Evolutionary conservation across 1,139 yeast genomes (phyloP).

Genomic region (Insectozyma bohioensis): DNA sequence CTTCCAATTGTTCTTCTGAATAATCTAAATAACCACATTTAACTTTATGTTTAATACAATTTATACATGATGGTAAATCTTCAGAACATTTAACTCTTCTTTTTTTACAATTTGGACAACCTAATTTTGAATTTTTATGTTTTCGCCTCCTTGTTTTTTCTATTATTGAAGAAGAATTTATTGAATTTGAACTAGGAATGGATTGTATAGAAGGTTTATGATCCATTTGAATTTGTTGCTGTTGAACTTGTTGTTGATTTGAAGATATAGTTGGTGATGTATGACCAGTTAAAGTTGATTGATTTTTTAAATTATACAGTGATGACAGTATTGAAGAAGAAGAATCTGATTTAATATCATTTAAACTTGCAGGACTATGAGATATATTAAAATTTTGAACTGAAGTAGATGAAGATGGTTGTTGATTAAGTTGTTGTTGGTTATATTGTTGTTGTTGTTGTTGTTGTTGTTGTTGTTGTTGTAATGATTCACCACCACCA

Average conservation of each 20-base stretch:
- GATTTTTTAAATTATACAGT: neutral
- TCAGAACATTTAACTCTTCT: slow-evolving; percentile 46
- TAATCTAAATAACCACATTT: slow-evolving; percentile 43
- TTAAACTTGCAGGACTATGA: neutral
- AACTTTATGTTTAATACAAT: slow-evolving; percentile 43
- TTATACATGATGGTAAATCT: slow-evolving; percentile 41
- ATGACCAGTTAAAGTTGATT: neutral
- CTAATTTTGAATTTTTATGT: slow-evolving; percentile 34
- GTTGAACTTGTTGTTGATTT: too few relatives aligned
- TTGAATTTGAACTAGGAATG: neutral
- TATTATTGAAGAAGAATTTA: neutral
- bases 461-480: neutral
- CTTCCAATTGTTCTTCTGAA: slow-evolving; percentile 33
- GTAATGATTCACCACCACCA: too few relatives aligned
- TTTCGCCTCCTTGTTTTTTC: slow-evolving; percentile 23
- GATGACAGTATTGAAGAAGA: neutral
- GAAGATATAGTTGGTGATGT: neutral
- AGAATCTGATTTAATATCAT: neutral
- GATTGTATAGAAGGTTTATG: neutral
- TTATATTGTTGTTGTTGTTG: neutral
- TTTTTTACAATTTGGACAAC: slow-evolving; percentile 47
- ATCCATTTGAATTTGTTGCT: neutral
- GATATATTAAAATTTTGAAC: neutral
- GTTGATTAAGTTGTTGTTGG: neutral
- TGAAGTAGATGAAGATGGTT: neutral